Evolutionary conservation across 495 filamentous ascomycete species (phyloP), one percentile per base, ranked within the genome.

Genomic region (Saxispiralis lemnorum): DNA sequence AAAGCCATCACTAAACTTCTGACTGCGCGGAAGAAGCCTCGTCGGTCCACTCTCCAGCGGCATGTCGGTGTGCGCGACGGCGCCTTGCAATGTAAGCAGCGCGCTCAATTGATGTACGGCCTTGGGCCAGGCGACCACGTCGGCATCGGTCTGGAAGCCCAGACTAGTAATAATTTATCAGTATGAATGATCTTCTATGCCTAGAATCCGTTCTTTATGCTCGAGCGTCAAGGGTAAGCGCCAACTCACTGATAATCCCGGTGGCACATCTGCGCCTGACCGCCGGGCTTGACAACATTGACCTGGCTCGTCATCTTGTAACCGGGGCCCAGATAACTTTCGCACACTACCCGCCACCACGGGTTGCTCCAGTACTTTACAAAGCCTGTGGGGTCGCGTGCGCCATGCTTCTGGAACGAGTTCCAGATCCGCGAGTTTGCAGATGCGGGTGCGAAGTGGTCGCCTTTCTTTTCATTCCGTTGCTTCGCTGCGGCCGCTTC

Each of bases 361-460:
- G 66, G 69, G 49, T 72, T 74, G 9, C 63, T 57, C 58, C 72
- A 72, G 60, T 75, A 75, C 4, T 52, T 41, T 0, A 65, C 21
- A 56, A 74, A 75, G 6, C 61, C 65, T 38, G 34, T 16, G 0
- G 68, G 66, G 43, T 69, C 63, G 2, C 54, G 46, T 20, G 63
- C 49, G 47, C 59, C 63, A 51, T 74, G 71, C 49, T 75, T 75
- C 49, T 58, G 57, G 56, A 75, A 72, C 32, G 67, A 63, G 59
- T 72, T 75, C 70, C 68, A 75, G 54, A 73, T 72, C 19, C 71
- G 65, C 39, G 63, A 56, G 52, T 75, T 75, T 21, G 55, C 53
- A 35, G 63, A 65, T 33, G 57, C 44, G 9, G 56, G 51, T 17
- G 68, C 65, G 59, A 73, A 73, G 45, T 73, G 71, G 60, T 75